Conservation (phyloP, 2,329 filamentous ascomycete genomes). For the Pseudogymnoascus sp. region DNA sequence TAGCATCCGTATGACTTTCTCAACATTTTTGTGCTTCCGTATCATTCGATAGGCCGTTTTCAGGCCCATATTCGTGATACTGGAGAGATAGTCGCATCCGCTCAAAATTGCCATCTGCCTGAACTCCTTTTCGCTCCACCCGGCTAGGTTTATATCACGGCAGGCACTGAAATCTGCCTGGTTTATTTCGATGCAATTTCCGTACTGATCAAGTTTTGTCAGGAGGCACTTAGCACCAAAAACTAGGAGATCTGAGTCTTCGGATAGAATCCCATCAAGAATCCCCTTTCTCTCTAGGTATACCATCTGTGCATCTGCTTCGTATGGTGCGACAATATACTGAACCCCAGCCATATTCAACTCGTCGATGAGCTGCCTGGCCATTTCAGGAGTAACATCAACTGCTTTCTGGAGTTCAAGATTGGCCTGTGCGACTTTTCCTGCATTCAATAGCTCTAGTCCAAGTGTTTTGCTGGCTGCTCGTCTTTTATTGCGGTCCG, state of each 20-base stretch:
- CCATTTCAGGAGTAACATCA: conserved; percentile 95
- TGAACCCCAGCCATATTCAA: conserved; percentile 72
- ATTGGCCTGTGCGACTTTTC: conserved; percentile 73
- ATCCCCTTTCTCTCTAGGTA: conserved; percentile 84
- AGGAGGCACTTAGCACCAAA: conserved; percentile 87
- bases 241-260: conserved; percentile 92
- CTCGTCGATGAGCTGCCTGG: conserved; percentile 81
- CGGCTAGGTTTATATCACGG: conserved; percentile 78
- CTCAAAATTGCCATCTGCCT: conserved; percentile 93
- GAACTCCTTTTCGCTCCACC: conserved; percentile 89
- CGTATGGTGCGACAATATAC: conserved; percentile 93
- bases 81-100: conserved; percentile 90
- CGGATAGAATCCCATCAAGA: conserved; percentile 82
- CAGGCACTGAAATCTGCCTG: conserved; percentile 83
- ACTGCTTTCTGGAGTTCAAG: conserved; percentile 89
- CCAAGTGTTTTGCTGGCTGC: conserved; percentile 71
- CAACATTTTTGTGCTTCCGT: conserved; percentile 81
- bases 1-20: conserved; percentile 72
- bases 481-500: conserved; percentile 65
- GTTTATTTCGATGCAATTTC: conserved; percentile 87
- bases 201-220: conserved; percentile 91
- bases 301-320: conserved; percentile 93
- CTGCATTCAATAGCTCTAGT: conserved; percentile 72
- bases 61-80: conserved; percentile 77
- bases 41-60: conserved; percentile 91